Evolutionary conservation across 257 asterid species (phyloP), one percentile per base, ranked within the genome.

Genomic region (Rubia yunnanensis): DNA sequence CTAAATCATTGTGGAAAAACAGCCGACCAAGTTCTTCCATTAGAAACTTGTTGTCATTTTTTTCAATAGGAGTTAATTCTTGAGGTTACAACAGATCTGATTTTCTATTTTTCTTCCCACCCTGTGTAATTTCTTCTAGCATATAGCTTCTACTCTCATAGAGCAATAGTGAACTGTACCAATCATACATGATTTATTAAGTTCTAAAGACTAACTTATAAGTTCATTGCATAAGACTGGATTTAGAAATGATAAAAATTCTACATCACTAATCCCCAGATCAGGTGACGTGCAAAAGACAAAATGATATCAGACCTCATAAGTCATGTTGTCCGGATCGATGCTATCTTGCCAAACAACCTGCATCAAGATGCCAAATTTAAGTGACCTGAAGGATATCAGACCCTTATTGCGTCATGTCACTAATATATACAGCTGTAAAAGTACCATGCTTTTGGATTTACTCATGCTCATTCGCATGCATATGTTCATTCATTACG

Each of bases 321-420:
- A 90, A 13, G 95, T 90, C 95, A 90, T 87, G 80, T 76, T 84
- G 73, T 90, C 97, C 3, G 89, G 97, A 73, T 87, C 92, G 67
- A 90, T 73, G 49, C 84, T 85, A 74, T 90, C 95, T 79, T 87
- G 81, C 88, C 82, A 81, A 44, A 81, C 58, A 48, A 78, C 89
- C 97, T 90, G 81, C 77, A 76, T 32, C 9, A 48, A 28, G 31
- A 64, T 49, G 30, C 46, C 41, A 35, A 30, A 5, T 13, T 46
- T 64, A 11, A 64, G 69, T 18, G 48, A 48, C 34, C 11, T 20
- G 52, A 10, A 64, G 59, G 48, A n/a, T 31, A 26, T 28, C 14
- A 65, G 60, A 64, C 34, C 13, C 23, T 64, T 48, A 39, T 46
- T 64, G 31, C 46, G 7, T 11, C 69, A 65, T 30, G 18, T 44